phyloP scores from a whole-genome alignment of 306 rosid genomes.

The Nissolia schottii region DNA sequence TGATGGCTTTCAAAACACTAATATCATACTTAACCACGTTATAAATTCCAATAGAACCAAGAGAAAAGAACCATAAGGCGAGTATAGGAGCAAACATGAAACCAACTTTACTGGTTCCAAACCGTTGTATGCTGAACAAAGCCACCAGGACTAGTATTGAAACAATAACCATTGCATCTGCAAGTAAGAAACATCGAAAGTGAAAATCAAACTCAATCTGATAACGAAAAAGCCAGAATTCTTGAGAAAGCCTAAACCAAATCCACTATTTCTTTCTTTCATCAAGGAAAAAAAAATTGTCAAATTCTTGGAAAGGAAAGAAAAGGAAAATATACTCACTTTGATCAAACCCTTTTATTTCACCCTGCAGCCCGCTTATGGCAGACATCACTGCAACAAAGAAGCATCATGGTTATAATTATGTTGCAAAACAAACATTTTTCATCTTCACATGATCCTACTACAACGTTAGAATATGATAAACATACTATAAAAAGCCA shows the following conservation, averaged over 20 bases:
- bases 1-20: slow-evolving; percentile 59
- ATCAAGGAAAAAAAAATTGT: neutral
- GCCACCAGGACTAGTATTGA: slow-evolving; percentile 47
- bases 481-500: neutral
- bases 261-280: neutral
- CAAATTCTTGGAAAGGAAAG: neutral
- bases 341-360: slow-evolving; percentile 62
- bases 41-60: slow-evolving; percentile 66
- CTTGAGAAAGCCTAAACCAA: neutral
- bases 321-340: slow-evolving; percentile 52
- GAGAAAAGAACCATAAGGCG: slow-evolving; percentile 73
- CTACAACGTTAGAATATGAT: neutral
- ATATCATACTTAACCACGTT: slow-evolving; percentile 48
- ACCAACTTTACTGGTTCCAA: slow-evolving; percentile 73
- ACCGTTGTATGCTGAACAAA: slow-evolving; percentile 68
- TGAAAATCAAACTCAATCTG: neutral
- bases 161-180: slow-evolving; percentile 56
- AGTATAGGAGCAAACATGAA: slow-evolving; percentile 72
- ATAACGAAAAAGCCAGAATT: neutral
- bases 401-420: slow-evolving; percentile 29
- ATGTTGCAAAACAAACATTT: neutral
- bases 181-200: slow-evolving; percentile 26
- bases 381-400: slow-evolving; percentile 83
- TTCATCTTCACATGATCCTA: neutral
- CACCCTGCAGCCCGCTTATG: slow-evolving; percentile 80